Percentiles rank a stretch among this genome's conserved stretches.
phyloP scores from a whole-genome alignment of 225 moss, liverwort and hornwort genomes.

The Marchantia polymorpha region DNA sequence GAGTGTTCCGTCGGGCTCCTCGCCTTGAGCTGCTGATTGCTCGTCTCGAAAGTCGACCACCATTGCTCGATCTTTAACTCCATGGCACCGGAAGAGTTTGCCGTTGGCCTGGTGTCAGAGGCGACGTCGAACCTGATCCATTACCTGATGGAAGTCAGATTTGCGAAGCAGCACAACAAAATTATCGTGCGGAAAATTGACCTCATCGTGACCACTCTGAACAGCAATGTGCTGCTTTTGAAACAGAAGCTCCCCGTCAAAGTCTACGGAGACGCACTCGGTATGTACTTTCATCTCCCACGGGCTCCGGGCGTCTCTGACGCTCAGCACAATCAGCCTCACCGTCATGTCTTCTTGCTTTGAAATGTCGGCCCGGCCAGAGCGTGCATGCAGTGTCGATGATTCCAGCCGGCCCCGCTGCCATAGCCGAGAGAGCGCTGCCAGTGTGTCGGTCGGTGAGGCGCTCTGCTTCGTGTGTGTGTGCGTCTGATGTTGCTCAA shows the following conservation, averaged over 20 bases:
- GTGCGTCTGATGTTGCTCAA: neutral
- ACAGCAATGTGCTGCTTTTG: constrained; percentile 13
- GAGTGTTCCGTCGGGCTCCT: too few species aligned
- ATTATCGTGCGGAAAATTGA: constrained; percentile 22
- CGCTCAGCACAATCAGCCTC: neutral
- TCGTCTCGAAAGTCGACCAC: neutral
- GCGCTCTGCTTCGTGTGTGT: neutral
- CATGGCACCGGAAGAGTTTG: constrained; percentile 28
- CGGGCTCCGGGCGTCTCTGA: neutral
- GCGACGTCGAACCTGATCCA: constrained; percentile 18
- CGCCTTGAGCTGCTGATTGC: neutral
- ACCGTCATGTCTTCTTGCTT: neutral
- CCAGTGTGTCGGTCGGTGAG: neutral
- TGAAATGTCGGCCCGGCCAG: neutral
- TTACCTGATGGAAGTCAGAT: constrained; percentile 20
- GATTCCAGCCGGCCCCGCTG: neutral
- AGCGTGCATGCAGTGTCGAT: neutral
- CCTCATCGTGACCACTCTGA: constrained; percentile 19
- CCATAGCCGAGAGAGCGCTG: neutral
- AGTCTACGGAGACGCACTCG: constrained; percentile 24
- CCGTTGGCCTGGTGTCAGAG: constrained; percentile 18
- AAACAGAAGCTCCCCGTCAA: constrained; percentile 19
- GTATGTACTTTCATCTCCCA: neutral
- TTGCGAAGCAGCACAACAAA: constrained; percentile 26
- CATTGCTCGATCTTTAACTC: constrained; percentile 1